These are phyloP conservation scores for Rhytidhysteron rufulum DNA, from an alignment of 2,329 filamentous ascomycete genomes.

Conservation along the genomic window DNA sequence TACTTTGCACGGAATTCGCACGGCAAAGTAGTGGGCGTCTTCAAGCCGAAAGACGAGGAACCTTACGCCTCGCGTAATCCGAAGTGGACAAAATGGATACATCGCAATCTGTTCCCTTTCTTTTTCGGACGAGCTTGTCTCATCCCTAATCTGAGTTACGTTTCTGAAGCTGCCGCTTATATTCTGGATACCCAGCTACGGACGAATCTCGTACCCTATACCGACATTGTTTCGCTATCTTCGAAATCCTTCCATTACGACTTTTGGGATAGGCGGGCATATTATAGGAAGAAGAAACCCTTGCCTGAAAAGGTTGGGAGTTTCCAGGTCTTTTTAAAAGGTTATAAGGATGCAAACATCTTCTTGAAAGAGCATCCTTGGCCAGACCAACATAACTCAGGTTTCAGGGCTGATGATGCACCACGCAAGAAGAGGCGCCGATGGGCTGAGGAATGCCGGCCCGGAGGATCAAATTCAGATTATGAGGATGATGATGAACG, in stretches of 20 bases:
- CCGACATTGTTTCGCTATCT: slow-evolving; percentile 87
- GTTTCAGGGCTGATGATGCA: slow-evolving; percentile 65
- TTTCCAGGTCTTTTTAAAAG: slow-evolving; percentile 96
- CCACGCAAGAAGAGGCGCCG: slow-evolving; percentile 59
- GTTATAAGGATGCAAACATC: slow-evolving; percentile 94
- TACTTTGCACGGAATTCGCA: slow-evolving; percentile 93
- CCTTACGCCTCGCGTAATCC: slow-evolving; percentile 95
- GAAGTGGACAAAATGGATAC: slow-evolving; percentile 99
- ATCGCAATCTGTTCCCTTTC: slow-evolving; percentile 94
- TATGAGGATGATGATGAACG: slow-evolving; percentile 60
- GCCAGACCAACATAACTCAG: slow-evolving; percentile 77
- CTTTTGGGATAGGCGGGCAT: slow-evolving; percentile 89
- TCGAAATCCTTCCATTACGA: slow-evolving; percentile 98
- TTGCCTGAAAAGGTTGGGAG: slow-evolving; percentile 89
- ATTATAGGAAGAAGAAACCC: slow-evolving; percentile 80
- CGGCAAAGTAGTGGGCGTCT: slow-evolving; percentile 94
- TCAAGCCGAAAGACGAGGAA: slow-evolving; percentile 99
- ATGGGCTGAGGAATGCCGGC: slow-evolving; percentile 82
- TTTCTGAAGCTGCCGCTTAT: slow-evolving; percentile 95
- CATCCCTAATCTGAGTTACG: slow-evolving; percentile 95
- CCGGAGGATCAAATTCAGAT: slow-evolving; percentile 56
- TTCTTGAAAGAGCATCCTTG: slow-evolving; percentile 94
- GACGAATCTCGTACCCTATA: slow-evolving; percentile 92
- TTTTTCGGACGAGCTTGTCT: slow-evolving; percentile 93
- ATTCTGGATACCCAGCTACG: slow-evolving; percentile 86